A percentile compares a stretch with the other conserved stretches of the same genome.
Evolutionary conservation across 176 grass and related monocot genomes (phyloP).

Genomic region (Oryza officinalis): DNA sequence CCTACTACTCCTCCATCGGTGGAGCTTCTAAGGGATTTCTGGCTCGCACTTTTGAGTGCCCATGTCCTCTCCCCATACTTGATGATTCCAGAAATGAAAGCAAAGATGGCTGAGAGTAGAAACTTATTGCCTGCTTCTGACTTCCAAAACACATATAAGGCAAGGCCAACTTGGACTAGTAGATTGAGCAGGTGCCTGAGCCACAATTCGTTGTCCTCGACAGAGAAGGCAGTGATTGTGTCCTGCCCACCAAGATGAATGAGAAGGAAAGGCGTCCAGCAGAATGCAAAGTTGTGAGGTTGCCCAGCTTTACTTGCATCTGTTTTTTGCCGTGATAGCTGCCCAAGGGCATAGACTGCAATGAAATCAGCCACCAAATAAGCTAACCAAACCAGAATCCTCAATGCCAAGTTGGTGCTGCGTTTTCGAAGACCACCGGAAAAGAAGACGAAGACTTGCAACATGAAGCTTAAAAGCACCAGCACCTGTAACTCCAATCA

Average conservation of each 20-base stretch:
- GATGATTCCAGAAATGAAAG: not conserved
- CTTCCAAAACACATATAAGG: slow-evolving; percentile 10
- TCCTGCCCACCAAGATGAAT: too few species aligned
- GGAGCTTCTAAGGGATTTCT: not conserved
- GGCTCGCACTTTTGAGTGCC: too few species aligned
- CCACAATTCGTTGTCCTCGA: not conserved
- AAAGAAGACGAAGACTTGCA: not conserved
- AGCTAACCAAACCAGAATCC: slow-evolving; percentile 1
- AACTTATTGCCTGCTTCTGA: not conserved
- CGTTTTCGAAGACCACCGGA: not conserved
- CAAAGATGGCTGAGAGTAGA: not conserved
- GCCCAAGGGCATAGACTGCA: not conserved
- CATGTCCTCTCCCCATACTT: not conserved
- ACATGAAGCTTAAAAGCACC: not conserved
- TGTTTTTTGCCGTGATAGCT: not conserved
- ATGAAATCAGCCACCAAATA: not conserved
- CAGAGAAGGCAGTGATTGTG: not conserved
- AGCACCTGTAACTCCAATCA: not conserved
- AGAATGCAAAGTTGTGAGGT: not conserved
- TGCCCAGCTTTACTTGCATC: not conserved
- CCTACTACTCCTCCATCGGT: not conserved
- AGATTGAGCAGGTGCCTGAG: not conserved
- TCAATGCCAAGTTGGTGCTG: not conserved
- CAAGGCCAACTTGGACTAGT: not conserved
- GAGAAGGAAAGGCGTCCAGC: not conserved